Conservation (phyloP, 2,329 filamentous ascomycete genomes). For the Elsinoe fawcettii region DNA sequence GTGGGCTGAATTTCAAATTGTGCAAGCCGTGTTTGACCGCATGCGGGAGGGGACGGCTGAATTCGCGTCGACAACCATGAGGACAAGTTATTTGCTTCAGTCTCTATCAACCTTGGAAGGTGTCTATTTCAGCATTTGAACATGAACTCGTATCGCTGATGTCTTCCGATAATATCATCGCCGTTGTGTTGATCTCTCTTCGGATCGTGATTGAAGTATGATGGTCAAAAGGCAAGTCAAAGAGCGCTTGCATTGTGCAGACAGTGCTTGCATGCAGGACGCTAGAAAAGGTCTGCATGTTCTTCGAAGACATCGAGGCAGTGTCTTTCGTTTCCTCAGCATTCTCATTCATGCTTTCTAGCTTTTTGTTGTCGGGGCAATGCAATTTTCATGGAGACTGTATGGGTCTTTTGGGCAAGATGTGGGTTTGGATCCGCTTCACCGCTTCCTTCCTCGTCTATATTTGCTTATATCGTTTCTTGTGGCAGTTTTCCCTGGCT, state of each 20-base stretch:
- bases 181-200: not conserved
- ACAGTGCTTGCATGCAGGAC: conserved; percentile 2
- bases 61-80: not conserved
- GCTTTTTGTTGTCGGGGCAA: not conserved
- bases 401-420: not conserved
- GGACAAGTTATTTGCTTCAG: not conserved
- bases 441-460: conserved; percentile 10
- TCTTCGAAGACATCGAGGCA: not conserved
- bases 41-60: not conserved
- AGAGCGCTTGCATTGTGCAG: not conserved
- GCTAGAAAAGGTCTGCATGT: conserved; percentile 1
- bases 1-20: not conserved
- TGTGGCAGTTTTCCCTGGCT: not conserved
- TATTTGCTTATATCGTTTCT: not conserved
- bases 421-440: not conserved
- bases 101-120: no score
- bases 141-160: no score
- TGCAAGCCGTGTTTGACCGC: conserved; percentile 4
- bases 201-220: not conserved
- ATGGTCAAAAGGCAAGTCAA: not conserved
- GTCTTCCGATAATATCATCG: not conserved
- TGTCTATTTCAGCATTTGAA: no score
- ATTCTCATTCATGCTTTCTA: not conserved
- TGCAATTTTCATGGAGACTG: not conserved
- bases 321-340: not conserved